Conservation (phyloP, 2,329 filamentous ascomycete genomes). For the Fusarium ramigenum region DNA sequence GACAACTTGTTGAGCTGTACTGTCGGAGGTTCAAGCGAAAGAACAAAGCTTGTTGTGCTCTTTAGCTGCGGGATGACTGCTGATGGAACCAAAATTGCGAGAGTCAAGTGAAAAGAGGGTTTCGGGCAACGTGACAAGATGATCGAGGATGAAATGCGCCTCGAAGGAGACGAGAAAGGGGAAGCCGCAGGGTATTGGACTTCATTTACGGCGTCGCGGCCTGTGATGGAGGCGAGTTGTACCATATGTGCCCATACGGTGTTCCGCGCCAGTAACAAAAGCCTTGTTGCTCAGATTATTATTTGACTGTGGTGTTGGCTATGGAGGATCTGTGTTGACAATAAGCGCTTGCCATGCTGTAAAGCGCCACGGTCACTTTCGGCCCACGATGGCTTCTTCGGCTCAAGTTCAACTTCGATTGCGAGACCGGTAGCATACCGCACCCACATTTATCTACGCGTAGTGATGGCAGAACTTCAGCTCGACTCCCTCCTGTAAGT, state of each 20-base stretch:
- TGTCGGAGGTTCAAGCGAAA: slow-evolving; percentile 6
- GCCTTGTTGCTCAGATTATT: fast-evolving
- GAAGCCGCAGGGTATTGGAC: slow-evolving; percentile 27
- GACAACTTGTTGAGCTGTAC: not conserved
- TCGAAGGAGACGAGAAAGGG: slow-evolving; percentile 34
- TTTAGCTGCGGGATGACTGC: not conserved
- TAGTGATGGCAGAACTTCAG: slow-evolving; percentile 33
- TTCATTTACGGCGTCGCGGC: slow-evolving; percentile 44
- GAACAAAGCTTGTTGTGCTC: not conserved
- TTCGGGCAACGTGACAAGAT: no score
- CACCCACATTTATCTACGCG: slow-evolving; percentile 37
- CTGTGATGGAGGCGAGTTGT: slow-evolving; percentile 42
- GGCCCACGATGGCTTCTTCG: slow-evolving; percentile 40
- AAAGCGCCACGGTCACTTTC: slow-evolving; percentile 44
- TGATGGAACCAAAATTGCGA: slow-evolving; percentile 6
- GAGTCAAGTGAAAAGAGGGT: slow-evolving; percentile 30
- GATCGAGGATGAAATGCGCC: slow-evolving; percentile 36
- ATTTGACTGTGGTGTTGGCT: not conserved
- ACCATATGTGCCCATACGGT: slow-evolving; percentile 31
- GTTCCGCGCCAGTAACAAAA: not conserved
- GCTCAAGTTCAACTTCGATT: slow-evolving; percentile 45
- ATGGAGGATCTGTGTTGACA: slow-evolving; percentile 29
- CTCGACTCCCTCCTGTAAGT: slow-evolving; percentile 17
- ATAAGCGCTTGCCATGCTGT: slow-evolving; percentile 51
- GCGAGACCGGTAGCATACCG: slow-evolving; percentile 36